Conservation (phyloP, 2,329 filamentous ascomycete species). For the Penicillium sp. region DNA sequence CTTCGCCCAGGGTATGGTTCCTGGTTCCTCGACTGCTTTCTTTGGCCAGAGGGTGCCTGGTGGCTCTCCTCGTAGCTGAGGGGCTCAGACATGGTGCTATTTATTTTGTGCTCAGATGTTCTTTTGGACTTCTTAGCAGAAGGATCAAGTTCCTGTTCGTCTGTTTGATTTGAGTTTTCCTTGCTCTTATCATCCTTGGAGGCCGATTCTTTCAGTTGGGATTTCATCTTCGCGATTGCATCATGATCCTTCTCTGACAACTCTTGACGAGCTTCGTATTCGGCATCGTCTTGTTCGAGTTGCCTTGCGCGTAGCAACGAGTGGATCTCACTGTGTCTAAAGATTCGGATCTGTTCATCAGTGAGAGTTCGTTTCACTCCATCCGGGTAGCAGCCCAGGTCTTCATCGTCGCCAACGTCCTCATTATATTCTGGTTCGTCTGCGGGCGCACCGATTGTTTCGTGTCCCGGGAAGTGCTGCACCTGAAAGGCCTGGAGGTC, state of each 20-base stretch:
- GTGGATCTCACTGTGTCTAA: conserved; percentile 84
- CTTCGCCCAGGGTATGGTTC: conserved; percentile 28
- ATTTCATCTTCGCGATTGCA: background rate
- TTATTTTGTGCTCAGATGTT: background rate
- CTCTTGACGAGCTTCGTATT: conserved; percentile 8
- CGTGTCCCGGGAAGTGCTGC: conserved; percentile 54
- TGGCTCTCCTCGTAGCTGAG: conserved; percentile 48
- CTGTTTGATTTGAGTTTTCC: background rate
- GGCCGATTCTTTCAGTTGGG: background rate
- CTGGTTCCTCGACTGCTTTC: background rate
- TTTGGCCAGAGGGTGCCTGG: background rate
- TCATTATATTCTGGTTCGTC: conserved; percentile 1
- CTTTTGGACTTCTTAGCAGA: background rate
- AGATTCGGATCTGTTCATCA: conserved; percentile 86
- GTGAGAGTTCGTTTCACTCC: conserved; percentile 87
- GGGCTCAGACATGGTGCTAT: conserved; percentile 34
- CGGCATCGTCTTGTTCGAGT: conserved; percentile 32
- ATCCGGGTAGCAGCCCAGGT: conserved; percentile 80
- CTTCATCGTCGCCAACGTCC: conserved; percentile 49
- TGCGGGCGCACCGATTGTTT: background rate
- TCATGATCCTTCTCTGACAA: background rate
- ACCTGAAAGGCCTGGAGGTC: conserved; percentile 62
- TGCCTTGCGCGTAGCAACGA: conserved; percentile 60
- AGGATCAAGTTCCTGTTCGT: background rate
- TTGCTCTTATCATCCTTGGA: background rate